Percentiles rank a stretch among this genome's conserved stretches.
These are phyloP conservation scores for Geosmithia flava DNA, from an alignment of 2,329 filamentous ascomycete genomes.

Conservation along the genomic window DNA sequence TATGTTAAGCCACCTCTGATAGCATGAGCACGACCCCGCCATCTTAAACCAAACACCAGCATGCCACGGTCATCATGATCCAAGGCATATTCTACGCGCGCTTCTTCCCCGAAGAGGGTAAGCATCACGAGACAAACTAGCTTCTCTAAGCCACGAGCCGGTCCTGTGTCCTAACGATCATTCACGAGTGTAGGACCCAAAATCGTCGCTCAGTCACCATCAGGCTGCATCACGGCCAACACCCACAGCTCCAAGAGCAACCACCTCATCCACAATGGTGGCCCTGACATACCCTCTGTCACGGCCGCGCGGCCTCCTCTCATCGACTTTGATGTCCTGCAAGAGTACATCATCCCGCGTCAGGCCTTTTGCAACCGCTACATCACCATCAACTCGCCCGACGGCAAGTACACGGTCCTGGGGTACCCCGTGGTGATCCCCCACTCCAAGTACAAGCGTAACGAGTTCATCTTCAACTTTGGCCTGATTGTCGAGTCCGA, in stretches of 20 bases:
- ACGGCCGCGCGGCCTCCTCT: slow-evolving; percentile 38
- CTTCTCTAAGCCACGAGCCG: too few relatives aligned
- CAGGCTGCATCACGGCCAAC: slow-evolving; percentile 43
- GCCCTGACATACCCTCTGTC: neutral
- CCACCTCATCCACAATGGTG: neutral
- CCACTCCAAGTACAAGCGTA: slow-evolving; percentile 71
- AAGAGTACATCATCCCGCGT: slow-evolving; percentile 87
- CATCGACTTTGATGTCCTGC: slow-evolving; percentile 75
- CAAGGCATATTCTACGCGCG: slow-evolving; percentile 60
- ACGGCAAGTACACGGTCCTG: slow-evolving; percentile 62
- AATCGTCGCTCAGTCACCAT: slow-evolving; percentile 49
- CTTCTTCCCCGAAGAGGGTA: slow-evolving; percentile 55
- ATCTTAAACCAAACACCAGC: neutral
- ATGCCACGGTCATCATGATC: slow-evolving; percentile 35
- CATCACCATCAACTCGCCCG: slow-evolving; percentile 64
- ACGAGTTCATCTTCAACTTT: slow-evolving; percentile 98
- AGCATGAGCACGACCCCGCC: neutral
- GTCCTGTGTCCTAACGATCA: neutral
- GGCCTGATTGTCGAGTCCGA: slow-evolving; percentile 63
- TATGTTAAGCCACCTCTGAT: too few relatives aligned
- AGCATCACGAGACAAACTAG: slow-evolving; percentile 2
- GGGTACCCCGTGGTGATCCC: slow-evolving; percentile 84
- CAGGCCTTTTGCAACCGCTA: slow-evolving; percentile 92
- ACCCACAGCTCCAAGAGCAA: neutral
- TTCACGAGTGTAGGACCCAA: slow-evolving; percentile 36